Evolutionary conservation across 352 stramenopile genomes (phyloP), one percentile per base, ranked within the genome.

Genomic region (Pythium dissimile): DNA sequence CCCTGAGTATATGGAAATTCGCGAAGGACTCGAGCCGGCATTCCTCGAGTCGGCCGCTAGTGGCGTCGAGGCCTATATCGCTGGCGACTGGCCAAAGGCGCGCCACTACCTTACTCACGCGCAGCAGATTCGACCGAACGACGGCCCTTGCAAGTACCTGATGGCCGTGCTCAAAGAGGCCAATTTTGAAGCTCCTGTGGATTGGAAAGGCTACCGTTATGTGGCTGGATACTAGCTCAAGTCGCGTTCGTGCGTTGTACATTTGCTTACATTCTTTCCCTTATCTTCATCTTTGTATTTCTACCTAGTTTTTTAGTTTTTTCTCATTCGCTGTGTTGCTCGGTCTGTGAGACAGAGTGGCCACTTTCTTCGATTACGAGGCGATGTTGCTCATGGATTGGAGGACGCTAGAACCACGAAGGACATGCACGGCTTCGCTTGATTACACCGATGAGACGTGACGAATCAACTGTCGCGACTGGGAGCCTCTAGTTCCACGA

Each of bases 141-240:
- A 98, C 69, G 93, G 94, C 1, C 90, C 95, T 3, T 95, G 77
- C 65, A 89, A 94, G 62, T 77, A 87, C 37, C 75, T 98, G 21
- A 95, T 98, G 69, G 66, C 55, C 21, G 96, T 89, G 53, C 96
- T 98, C 53, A 82, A 95, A 62, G 71, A 82, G 8, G 64, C 73
- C 54, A 85, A 93, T 55, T 92, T 86, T 23, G 73, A 87, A 43
- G 83, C 93, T n/a, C 94, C 94, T n/a, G 35, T 67, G 18, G 80
- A 96, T 64, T 98, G 94, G 94, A 86, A 91, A 44, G 91, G 88
- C 56, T 97, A 97, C 55, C 86, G 88, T 52, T 86, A 83, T 66
- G 73, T 98, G n/a, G 69, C 69, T n/a, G 82, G 82, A 2, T 92
- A 92, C 42, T 92, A 69, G 64, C 18, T 28, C n/a, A n/a, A n/a